Evolutionary conservation across 148 eudicot species (phyloP).

Genomic region (Rhododendron griersonianum): DNA sequence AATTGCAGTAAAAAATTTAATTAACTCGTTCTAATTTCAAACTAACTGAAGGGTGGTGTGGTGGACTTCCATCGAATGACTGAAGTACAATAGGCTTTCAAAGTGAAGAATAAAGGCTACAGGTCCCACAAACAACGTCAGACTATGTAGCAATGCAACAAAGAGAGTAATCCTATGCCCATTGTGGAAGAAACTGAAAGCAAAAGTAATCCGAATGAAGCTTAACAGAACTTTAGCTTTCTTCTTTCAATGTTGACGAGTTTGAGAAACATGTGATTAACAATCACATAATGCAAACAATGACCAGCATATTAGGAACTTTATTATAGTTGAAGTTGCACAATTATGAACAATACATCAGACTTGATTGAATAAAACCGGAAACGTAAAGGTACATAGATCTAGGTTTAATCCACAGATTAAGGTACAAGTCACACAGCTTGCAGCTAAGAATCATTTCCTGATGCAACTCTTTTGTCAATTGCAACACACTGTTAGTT

Average conservation of each 20-base stretch:
- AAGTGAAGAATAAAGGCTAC: background rate
- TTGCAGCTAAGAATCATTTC: slow-evolving; percentile 4
- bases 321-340: background rate
- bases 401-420: background rate
- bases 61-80: background rate
- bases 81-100: background rate
- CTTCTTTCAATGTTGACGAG: background rate
- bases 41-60: background rate
- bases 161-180: background rate
- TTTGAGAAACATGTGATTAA: background rate
- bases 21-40: background rate
- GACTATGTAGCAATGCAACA: background rate
- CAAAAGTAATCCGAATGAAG: background rate
- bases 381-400: background rate
- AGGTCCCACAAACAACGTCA: background rate
- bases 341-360: too few relatives aligned
- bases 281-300: background rate
- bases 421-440: background rate
- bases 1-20: background rate
- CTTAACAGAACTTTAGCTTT: background rate
- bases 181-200: background rate
- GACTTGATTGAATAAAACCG: background rate
- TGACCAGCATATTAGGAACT: background rate
- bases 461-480: background rate
- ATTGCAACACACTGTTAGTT: background rate